Conservation (phyloP, 225 moss, liverwort and hornwort species). For the Sphagnum contortum region DNA sequence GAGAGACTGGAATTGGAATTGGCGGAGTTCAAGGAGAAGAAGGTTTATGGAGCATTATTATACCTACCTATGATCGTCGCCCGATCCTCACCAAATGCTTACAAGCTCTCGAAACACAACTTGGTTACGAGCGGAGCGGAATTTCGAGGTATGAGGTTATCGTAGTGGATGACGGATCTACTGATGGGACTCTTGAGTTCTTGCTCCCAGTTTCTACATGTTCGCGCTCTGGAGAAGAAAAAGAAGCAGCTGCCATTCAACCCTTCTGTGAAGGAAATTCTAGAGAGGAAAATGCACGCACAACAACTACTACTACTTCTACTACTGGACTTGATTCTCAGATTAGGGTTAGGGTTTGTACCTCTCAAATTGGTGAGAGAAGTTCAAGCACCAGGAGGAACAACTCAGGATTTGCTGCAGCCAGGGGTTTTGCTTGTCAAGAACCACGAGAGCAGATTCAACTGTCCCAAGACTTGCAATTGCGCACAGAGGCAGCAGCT, state of each 20-base stretch:
- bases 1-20: no score
- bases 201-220: conserved; percentile 10
- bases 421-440: no score
- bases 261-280: neutral
- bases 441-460: no score
- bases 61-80: conserved; percentile 78
- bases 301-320: no score
- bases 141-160: conserved; percentile 56
- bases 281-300: neutral
- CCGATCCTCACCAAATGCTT: conserved; percentile 66
- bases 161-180: conserved; percentile 87
- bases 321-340: no score
- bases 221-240: neutral
- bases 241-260: no score
- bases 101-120: conserved; percentile 66
- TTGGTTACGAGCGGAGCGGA: conserved; percentile 33
- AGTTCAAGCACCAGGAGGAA: no score
- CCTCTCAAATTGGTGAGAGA: no score
- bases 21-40: conserved; percentile 19
- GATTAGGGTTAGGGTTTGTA: no score
- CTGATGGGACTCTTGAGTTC: conserved; percentile 59
- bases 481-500: no score
- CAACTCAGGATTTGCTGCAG: no score
- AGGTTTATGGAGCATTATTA: conserved; percentile 72
- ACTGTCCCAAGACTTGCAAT: no score